Conservation (phyloP, 2,329 filamentous ascomycete genomes). For the Fusarium oxysporum region DNA sequence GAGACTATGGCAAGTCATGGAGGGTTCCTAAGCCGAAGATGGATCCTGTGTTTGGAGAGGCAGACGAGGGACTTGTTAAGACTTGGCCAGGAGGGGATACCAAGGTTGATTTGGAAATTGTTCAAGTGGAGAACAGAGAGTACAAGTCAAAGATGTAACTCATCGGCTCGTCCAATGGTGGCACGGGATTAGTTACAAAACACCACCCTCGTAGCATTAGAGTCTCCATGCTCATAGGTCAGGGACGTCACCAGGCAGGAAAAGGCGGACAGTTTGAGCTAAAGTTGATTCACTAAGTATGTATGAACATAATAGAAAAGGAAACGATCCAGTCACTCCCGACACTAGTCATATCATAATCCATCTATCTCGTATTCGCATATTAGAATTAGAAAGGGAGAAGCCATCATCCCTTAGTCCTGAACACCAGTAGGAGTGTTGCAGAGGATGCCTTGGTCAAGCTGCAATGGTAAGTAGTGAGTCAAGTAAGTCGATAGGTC, state of each 20-base stretch:
- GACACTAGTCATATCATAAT: not conserved
- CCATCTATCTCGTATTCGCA: constrained; percentile 3
- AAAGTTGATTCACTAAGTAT: not conserved
- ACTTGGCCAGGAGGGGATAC: constrained; percentile 26
- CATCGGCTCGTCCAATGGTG: fast-evolving
- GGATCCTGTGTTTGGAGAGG: constrained; percentile 35
- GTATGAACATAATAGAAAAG: not conserved
- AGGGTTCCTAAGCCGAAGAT: constrained; percentile 31
- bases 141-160: not conserved
- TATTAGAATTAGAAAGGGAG: not conserved
- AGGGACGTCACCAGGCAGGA: fast-evolving
- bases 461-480: constrained; percentile 6
- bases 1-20: constrained; percentile 37
- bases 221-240: not conserved
- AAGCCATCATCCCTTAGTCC: constrained; percentile 27
- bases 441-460: constrained; percentile 53
- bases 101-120: not conserved
- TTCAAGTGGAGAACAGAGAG: constrained; percentile 15
- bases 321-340: not conserved
- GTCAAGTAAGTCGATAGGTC: fast-evolving
- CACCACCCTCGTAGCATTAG: fast-evolving
- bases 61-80: constrained; percentile 5
- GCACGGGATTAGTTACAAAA: fast-evolving
- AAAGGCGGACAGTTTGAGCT: fast-evolving
- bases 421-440: constrained; percentile 48